Percentiles rank a stretch among this genome's conserved stretches.
These are phyloP conservation scores for Dalechampia spathulata DNA, from an alignment of 441 rosid genomes.

Conservation along the genomic window DNA sequence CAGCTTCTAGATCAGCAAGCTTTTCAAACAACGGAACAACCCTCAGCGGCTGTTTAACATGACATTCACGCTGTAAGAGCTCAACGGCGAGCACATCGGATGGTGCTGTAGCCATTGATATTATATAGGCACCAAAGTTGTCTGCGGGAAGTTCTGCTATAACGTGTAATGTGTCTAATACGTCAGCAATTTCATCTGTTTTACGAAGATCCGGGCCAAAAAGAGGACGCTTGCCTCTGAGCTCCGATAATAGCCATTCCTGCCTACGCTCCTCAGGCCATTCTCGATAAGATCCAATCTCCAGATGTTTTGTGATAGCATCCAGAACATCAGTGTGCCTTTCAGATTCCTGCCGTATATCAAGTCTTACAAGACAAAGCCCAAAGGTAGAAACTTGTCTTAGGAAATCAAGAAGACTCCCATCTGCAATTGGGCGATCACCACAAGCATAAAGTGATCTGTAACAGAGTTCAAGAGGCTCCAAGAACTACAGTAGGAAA, in stretches of 20 bases:
- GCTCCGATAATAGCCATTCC: slow-evolving; percentile 91
- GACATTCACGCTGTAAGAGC: slow-evolving; percentile 93
- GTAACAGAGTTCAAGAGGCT: slow-evolving; percentile 92
- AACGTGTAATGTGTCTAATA: slow-evolving; percentile 75
- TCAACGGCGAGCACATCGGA: slow-evolving; percentile 96
- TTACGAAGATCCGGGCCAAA: slow-evolving; percentile 88
- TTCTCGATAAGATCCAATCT: slow-evolving; percentile 74
- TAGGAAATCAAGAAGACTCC: slow-evolving; percentile 92
- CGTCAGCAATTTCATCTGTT: slow-evolving; percentile 92
- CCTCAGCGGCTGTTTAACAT: slow-evolving; percentile 68
- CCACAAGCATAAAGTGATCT: slow-evolving; percentile 78
- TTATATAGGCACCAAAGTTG: slow-evolving; percentile 88
- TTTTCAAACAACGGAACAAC: slow-evolving; percentile 96
- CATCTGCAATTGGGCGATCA: slow-evolving; percentile 91
- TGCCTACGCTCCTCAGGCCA: slow-evolving; percentile 85
- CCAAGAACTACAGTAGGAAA: slow-evolving; percentile 55
- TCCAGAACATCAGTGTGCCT: slow-evolving; percentile 91
- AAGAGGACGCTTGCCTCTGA: slow-evolving; percentile 81
- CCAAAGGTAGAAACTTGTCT: slow-evolving; percentile 97
- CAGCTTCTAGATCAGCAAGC: slow-evolving; percentile 88
- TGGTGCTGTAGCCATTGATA: slow-evolving; percentile 95
- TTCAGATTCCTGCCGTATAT: slow-evolving; percentile 93
- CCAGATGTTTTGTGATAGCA: slow-evolving; percentile 77
- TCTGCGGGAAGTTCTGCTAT: slow-evolving; percentile 83
- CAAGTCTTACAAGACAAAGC: slow-evolving; percentile 85